These are phyloP conservation scores for Starmera stellimalicola DNA, from an alignment of 1,139 yeast genomes.

Conservation along the genomic window DNA sequence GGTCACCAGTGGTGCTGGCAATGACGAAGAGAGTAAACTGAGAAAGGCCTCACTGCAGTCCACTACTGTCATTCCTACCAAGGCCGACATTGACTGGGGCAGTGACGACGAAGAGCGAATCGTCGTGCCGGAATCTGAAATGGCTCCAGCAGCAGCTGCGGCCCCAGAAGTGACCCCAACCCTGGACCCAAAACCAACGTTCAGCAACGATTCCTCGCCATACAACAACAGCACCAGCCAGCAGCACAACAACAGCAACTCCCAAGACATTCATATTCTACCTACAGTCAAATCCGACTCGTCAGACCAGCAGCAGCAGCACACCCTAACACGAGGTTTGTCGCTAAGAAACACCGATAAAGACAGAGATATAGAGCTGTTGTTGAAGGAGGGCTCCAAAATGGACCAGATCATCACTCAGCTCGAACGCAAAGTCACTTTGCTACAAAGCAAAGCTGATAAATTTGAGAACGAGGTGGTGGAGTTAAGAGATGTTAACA, in stretches of 20 bases:
- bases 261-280: background rate
- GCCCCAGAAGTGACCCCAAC: background rate
- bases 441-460: conserved; percentile 16
- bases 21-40: conserved; percentile 1
- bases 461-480: conserved; percentile 14
- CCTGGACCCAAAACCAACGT: background rate
- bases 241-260: background rate
- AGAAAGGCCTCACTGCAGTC: conserved; percentile 31
- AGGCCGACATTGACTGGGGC: conserved; percentile 75
- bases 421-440: conserved; percentile 22
- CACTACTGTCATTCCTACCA: conserved; percentile 63
- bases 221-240: background rate
- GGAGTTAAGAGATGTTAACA: conserved; percentile 12
- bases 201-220: background rate
- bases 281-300: background rate
- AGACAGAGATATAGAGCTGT: conserved; percentile 26
- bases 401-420: conserved; percentile 30
- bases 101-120: conserved; percentile 71
- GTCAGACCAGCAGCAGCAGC: background rate
- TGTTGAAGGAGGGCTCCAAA: conserved; percentile 31
- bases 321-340: conserved; percentile 16
- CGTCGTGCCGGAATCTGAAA: conserved; percentile 22
- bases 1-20: background rate
- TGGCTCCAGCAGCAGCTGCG: background rate
- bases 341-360: conserved; percentile 21